Conservation (phyloP, 2,329 filamentous ascomycete genomes). For the Leptographium wingfieldii region DNA sequence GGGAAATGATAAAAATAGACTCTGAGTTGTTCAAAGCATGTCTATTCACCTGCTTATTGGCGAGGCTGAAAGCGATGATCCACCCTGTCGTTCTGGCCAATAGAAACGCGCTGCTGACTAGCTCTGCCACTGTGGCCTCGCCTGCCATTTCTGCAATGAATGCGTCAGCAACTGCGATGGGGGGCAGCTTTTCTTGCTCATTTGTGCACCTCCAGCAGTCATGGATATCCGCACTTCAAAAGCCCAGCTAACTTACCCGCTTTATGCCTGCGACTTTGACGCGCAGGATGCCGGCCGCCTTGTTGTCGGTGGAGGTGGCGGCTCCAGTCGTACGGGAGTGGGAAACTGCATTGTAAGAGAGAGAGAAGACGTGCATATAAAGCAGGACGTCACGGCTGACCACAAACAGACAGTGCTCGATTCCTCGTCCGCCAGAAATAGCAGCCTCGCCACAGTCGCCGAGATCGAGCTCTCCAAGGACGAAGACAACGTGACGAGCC, state of each 20-base stretch:
- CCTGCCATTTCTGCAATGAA: neutral
- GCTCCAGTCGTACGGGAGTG: slow-evolving; percentile 67
- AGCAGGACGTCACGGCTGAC: neutral
- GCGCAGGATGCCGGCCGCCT: slow-evolving; percentile 63
- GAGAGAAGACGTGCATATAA: neutral
- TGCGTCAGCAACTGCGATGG: neutral
- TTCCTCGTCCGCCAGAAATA: slow-evolving; percentile 47
- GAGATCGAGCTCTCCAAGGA: slow-evolving; percentile 69
- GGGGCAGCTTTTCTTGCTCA: neutral
- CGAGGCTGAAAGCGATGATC: neutral
- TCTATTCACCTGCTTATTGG: neutral
- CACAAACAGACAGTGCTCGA: slow-evolving; percentile 53
- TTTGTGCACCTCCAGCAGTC: neutral
- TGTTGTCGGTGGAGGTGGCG: slow-evolving; percentile 78
- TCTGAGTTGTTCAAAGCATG: neutral
- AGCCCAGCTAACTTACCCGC: slow-evolving; percentile 63
- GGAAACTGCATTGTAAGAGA: slow-evolving; percentile 69
- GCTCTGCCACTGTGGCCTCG: neutral
- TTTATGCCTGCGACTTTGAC: slow-evolving; percentile 83
- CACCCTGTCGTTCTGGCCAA: neutral
- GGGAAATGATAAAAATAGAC: neutral
- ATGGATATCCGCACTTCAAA: slow-evolving; percentile 38
- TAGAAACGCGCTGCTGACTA: neutral
- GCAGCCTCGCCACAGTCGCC: slow-evolving; percentile 47
- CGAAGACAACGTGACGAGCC: slow-evolving; percentile 80